A percentile compares a stretch with the other conserved stretches of the same genome.
These are phyloP conservation scores for Aureobasidium sp. DNA, from an alignment of 2,329 filamentous ascomycete genomes.

Conservation along the genomic window DNA sequence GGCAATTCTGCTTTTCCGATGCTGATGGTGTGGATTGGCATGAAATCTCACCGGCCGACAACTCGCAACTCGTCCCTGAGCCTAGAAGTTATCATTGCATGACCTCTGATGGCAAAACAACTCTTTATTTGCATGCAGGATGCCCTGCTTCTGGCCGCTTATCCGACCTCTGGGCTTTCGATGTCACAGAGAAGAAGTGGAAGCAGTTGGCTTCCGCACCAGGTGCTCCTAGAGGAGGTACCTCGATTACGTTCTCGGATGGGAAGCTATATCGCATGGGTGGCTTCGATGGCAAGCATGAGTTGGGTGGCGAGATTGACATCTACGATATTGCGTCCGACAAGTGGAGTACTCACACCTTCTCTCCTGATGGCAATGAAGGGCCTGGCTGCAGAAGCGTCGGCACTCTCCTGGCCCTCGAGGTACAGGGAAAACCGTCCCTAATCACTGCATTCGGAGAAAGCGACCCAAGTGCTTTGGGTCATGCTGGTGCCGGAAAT, in stretches of 20 bases:
- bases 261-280: slow-evolving; percentile 70
- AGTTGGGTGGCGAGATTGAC: slow-evolving; percentile 67
- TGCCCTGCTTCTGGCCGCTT: slow-evolving; percentile 58
- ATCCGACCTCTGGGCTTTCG: slow-evolving; percentile 72
- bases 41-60: slow-evolving; percentile 49
- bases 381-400: slow-evolving; percentile 48
- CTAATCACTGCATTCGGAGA: slow-evolving; percentile 50
- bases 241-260: slow-evolving; percentile 57
- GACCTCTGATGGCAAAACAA: slow-evolving; percentile 59
- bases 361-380: slow-evolving; percentile 36
- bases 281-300: slow-evolving; percentile 64
- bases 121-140: slow-evolving; percentile 70
- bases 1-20: slow-evolving; percentile 55
- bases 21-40: slow-evolving; percentile 59
- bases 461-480: slow-evolving; percentile 45
- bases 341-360: slow-evolving; percentile 36
- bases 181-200: slow-evolving; percentile 59
- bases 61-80: slow-evolving; percentile 46
- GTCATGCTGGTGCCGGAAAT: slow-evolving; percentile 50
- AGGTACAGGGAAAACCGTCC: slow-evolving; percentile 29
- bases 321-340: slow-evolving; percentile 41
- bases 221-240: slow-evolving; percentile 58
- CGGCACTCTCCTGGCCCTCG: slow-evolving; percentile 38
- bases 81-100: slow-evolving; percentile 67
- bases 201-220: slow-evolving; percentile 61